phyloP scores from a whole-genome alignment of 768 basidiomycete genomes.

The Mycena metata region DNA sequence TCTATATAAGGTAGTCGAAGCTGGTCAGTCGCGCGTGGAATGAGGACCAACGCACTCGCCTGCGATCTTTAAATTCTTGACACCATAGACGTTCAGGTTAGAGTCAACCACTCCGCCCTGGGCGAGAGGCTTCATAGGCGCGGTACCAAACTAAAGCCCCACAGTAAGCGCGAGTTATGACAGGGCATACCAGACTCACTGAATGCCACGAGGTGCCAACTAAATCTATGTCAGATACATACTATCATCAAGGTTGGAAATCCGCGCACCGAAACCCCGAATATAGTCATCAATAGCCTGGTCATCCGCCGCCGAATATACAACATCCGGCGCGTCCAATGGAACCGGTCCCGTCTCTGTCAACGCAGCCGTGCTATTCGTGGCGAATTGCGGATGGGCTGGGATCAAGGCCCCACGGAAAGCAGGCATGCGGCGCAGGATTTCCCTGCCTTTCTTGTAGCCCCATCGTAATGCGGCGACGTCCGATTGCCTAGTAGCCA shows the following conservation, averaged over 20 bases:
- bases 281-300: background rate
- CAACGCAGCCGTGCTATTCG: constrained; percentile 30
- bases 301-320: background rate
- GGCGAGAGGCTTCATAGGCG: no score
- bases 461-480: constrained; percentile 48
- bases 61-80: no score
- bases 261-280: background rate
- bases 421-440: constrained; percentile 53
- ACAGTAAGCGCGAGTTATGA: no score
- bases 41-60: no score
- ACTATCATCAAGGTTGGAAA: no score
- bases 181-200: background rate
- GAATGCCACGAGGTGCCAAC: background rate
- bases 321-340: background rate
- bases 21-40: no score
- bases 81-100: no score
- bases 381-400: constrained; percentile 38
- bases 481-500: constrained; percentile 37
- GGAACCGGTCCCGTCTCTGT: constrained; percentile 6
- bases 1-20: no score
- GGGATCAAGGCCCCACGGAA: constrained; percentile 39
- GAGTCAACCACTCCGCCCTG: no score
- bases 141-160: no score
- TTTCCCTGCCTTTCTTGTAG: constrained; percentile 58
- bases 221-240: no score